These are phyloP conservation scores for Globisporangium uncinulatum DNA, from an alignment of 352 stramenopile genomes.

Conservation along the genomic window DNA sequence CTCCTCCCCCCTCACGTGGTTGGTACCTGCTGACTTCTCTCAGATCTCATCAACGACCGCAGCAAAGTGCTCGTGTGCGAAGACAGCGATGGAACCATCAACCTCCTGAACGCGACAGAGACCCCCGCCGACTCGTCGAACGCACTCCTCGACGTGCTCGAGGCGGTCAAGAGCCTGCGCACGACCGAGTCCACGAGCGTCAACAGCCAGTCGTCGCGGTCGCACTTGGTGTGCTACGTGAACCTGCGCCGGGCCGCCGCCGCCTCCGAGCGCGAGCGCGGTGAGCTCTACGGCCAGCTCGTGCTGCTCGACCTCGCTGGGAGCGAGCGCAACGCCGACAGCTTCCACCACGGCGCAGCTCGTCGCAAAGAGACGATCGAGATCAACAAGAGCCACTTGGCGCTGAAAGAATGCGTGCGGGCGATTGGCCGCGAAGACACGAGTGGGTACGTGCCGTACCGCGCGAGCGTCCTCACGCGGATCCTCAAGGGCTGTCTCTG, in stretches of 20 bases:
- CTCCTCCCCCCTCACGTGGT: too few species aligned
- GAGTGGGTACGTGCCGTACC: slow-evolving; percentile 63
- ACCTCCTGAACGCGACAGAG: slow-evolving; percentile 56
- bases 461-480: slow-evolving; percentile 65
- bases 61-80: slow-evolving; percentile 70
- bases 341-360: slow-evolving; percentile 70
- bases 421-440: slow-evolving; percentile 57
- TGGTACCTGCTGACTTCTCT: too few species aligned
- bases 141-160: slow-evolving; percentile 53
- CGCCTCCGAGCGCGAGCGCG: background rate
- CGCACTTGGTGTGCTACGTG: slow-evolving; percentile 65
- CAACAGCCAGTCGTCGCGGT: slow-evolving; percentile 71
- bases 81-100: slow-evolving; percentile 53
- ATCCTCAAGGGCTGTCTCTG: slow-evolving; percentile 76
- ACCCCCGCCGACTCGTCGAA: slow-evolving; percentile 48
- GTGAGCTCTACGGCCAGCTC: slow-evolving; percentile 1
- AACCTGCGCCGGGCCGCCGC: slow-evolving; percentile 45
- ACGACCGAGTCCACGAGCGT: slow-evolving; percentile 77
- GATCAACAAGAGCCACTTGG: slow-evolving; percentile 83
- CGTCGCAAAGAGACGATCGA: slow-evolving; percentile 60
- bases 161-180: slow-evolving; percentile 58
- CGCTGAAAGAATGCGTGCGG: slow-evolving; percentile 81
- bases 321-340: slow-evolving; percentile 81
- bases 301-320: slow-evolving; percentile 45
- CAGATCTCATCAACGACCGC: slow-evolving; percentile 43